Evolutionary conservation across 805 yeast genomes (phyloP), one percentile per base, ranked within the genome.

Genomic region (Blastobotrys americana): DNA sequence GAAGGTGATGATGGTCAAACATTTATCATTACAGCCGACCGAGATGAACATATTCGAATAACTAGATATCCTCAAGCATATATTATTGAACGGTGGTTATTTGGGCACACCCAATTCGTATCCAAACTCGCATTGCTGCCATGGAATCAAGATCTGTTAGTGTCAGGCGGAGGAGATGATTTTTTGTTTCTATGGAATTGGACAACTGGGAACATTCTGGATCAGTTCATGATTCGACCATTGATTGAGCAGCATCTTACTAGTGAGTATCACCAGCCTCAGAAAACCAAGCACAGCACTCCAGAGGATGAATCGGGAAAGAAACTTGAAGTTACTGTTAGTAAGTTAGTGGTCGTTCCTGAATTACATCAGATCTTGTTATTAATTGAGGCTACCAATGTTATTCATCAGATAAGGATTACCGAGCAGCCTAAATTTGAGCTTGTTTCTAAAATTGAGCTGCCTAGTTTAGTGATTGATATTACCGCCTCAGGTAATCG

Each of bases 11-110:
- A 71, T 5, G 73, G 74, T 47, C 69, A 71, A 50, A 67, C 62
- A 37, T 82, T 65, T 48, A 61, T 89, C 13, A 71, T 90, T 44
- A 80, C 95, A 1, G 79, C 89, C 33, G 99, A 93, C 67, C 76
- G 98, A 65, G 99, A 93, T 64, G 99, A 93, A 64, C 99, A 94
- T 63, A 83, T 93, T 50, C 76, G 94, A 60, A 72, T 93, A 15
- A 77, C 96, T 2, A 74, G 78, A 52, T 87, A 74, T 56, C 97
- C 97, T 1, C 73, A 80, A 50, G 70, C 89, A 3, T 86, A 70
- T 55, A 77, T 88, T 20, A 80, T 94, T 42, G 83, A 87, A 50
- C 76, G 78, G 55, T 88, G 86, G 78, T 69, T 89, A 43, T 86
- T 86, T 61, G 97, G 95, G 3, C 97, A 90, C 61, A 69, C 71